Evolutionary conservation across 345 rosid genomes (phyloP).

Genomic region (Eucalyptus polybractea): DNA sequence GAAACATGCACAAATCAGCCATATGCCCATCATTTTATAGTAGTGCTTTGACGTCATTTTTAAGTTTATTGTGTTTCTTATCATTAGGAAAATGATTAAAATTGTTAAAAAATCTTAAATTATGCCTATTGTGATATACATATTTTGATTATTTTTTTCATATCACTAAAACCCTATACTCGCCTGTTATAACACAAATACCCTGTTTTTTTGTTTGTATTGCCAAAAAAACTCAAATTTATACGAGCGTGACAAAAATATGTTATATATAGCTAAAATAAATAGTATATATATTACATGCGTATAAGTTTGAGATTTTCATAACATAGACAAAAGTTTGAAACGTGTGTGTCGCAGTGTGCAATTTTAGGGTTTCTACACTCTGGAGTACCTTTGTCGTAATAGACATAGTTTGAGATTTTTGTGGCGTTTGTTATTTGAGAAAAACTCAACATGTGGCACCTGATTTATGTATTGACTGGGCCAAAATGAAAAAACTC

Average conservation of each 20-base stretch:
- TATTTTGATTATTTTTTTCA: too few species aligned
- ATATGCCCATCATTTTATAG: neutral
- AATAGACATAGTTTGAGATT: neutral
- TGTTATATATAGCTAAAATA: too few species aligned
- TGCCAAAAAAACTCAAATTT: neutral
- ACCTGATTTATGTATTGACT: neutral
- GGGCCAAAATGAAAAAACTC: neutral
- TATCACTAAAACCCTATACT: neutral
- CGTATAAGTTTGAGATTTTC: rapidly evolving
- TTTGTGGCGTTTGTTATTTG: neutral
- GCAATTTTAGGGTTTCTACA: neutral
- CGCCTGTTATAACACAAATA: too few species aligned
- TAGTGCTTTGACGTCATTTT: neutral
- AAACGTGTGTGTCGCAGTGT: rapidly evolving
- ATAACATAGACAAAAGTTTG: neutral
- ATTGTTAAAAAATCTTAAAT: too few species aligned
- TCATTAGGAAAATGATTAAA: neutral
- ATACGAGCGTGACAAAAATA: too few species aligned
- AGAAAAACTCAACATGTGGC: neutral
- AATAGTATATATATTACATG: too few species aligned
- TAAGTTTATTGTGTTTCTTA: neutral
- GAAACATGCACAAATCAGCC: too few species aligned
- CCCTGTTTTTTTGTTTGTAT: too few species aligned
- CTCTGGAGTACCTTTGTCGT: too few species aligned
- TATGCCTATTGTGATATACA: rapidly evolving